phyloP scores from a whole-genome alignment of 2,329 filamentous ascomycete genomes.

The Fusarium austroafricanum region DNA sequence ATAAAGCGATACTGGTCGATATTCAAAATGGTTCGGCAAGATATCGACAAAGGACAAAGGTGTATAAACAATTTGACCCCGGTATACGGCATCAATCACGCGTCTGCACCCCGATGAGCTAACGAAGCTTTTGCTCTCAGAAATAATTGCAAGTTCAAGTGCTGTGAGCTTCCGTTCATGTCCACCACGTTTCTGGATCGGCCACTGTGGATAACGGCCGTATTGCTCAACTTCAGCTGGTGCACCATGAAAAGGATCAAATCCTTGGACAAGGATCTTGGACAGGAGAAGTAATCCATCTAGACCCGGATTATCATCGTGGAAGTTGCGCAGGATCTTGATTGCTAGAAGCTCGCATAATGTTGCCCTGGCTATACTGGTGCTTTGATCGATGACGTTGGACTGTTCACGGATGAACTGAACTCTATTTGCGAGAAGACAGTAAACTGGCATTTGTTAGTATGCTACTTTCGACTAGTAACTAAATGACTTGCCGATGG shows the following conservation, averaged over 20 bases:
- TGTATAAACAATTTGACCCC: constrained; percentile 75
- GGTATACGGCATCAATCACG: constrained; percentile 76
- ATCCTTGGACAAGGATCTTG: constrained; percentile 75
- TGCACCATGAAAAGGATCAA: constrained; percentile 76
- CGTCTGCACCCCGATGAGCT: constrained; percentile 73
- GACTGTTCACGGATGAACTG: constrained; percentile 75
- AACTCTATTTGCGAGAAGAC: constrained; percentile 75
- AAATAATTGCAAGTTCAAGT: constrained; percentile 77
- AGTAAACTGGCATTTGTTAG: constrained; percentile 64
- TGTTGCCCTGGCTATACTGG: constrained; percentile 73
- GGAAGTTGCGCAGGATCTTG: constrained; percentile 72
- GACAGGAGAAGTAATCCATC: constrained; percentile 71
- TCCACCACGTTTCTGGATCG: constrained; percentile 53
- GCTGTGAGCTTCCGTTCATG: constrained; percentile 69
- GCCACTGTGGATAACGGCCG: constrained; percentile 55
- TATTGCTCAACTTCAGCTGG: constrained; percentile 66
- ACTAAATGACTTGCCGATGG: background rate
- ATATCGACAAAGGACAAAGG: constrained; percentile 77
- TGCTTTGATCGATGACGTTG: constrained; percentile 73
- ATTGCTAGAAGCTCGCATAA: constrained; percentile 76
- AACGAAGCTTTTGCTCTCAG: constrained; percentile 74
- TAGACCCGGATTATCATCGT: constrained; percentile 72
- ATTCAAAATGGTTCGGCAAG: constrained; percentile 77
- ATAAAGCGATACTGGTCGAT: constrained; percentile 75
- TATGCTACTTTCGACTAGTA: background rate